Conservation (phyloP, 768 basidiomycete genomes). For the Naganishia antarctica region DNA sequence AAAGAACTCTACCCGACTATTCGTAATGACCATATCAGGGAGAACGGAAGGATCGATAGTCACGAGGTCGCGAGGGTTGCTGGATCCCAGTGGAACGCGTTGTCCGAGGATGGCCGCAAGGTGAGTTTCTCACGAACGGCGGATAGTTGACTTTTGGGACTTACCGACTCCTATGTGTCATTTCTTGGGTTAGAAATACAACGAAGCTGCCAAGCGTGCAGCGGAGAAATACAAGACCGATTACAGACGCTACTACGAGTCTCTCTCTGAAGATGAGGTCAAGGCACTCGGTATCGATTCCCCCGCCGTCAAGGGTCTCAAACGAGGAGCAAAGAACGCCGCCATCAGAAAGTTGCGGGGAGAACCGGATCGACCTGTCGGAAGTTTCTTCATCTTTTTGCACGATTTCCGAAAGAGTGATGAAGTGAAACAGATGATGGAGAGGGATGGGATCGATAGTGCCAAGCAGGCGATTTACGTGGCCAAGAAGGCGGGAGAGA, state of each 20-base stretch:
- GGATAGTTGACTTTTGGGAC: background rate
- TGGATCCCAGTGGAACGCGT: constrained; percentile 21
- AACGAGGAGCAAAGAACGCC: background rate
- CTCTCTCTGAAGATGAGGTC: constrained; percentile 1
- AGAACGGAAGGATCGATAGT: constrained; percentile 17
- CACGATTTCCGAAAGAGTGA: constrained; percentile 23
- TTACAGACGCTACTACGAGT: constrained; percentile 27
- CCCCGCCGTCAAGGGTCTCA: constrained; percentile 17
- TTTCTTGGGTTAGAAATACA: constrained; percentile 1
- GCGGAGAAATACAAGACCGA: constrained; percentile 19
- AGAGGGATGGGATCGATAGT: constrained; percentile 10
- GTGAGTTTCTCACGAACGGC: constrained; percentile 7
- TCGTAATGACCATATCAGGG: constrained; percentile 2
- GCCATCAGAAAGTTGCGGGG: constrained; percentile 10
- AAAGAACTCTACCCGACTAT: constrained; percentile 23
- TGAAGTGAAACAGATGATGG: constrained; percentile 15
- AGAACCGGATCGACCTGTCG: constrained; percentile 18
- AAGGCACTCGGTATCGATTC: constrained; percentile 3
- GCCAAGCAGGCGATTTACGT: constrained; percentile 14
- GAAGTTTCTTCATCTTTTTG: constrained; percentile 25
- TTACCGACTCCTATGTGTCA: background rate
- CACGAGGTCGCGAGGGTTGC: constrained; percentile 23
- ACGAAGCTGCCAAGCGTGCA: constrained; percentile 11
- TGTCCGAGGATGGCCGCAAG: constrained; percentile 27
- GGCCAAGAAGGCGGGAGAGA: constrained; percentile 27